phyloP scores from a whole-genome alignment of 352 stramenopile genomes.

The Albugo laibachii region DNA sequence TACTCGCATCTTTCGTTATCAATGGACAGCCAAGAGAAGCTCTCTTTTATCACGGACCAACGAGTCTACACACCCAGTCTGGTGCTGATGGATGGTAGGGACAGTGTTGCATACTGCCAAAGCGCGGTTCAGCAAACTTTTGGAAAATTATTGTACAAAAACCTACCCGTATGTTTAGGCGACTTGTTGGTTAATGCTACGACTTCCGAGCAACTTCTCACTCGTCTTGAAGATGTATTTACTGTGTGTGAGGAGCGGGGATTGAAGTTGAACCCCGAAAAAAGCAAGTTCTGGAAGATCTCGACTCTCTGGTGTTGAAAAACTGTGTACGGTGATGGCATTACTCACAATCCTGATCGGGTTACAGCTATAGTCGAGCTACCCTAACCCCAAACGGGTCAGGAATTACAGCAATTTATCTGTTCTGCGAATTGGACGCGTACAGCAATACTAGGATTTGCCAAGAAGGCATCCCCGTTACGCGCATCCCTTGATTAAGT shows the following conservation, averaged over 20 bases:
- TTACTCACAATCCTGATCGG: constrained; percentile 4
- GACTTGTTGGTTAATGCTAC: not conserved
- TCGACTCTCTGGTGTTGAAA: not conserved
- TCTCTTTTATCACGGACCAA: constrained; percentile 3
- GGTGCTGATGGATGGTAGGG: constrained; percentile 8
- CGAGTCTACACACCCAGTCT: constrained; percentile 5
- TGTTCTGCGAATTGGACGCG: constrained; percentile 16
- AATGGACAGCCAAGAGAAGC: too few species aligned
- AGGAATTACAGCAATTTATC: constrained; percentile 13
- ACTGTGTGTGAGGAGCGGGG: not conserved
- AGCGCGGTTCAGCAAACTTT: not conserved
- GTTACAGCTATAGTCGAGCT: not conserved
- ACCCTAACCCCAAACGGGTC: not conserved
- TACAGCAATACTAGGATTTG: constrained; percentile 11
- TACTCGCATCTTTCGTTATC: too few species aligned
- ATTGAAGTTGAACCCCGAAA: not conserved
- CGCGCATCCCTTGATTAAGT: constrained; percentile 3
- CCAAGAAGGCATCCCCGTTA: constrained; percentile 3
- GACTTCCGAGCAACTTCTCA: not conserved
- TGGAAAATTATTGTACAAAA: not conserved
- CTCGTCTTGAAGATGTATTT: not conserved
- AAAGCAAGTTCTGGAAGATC: not conserved
- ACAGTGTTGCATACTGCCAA: constrained; percentile 6
- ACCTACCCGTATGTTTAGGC: not conserved
- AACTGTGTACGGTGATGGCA: not conserved